phyloP scores from a whole-genome alignment of 257 asterid genomes.

The Plantago major region DNA sequence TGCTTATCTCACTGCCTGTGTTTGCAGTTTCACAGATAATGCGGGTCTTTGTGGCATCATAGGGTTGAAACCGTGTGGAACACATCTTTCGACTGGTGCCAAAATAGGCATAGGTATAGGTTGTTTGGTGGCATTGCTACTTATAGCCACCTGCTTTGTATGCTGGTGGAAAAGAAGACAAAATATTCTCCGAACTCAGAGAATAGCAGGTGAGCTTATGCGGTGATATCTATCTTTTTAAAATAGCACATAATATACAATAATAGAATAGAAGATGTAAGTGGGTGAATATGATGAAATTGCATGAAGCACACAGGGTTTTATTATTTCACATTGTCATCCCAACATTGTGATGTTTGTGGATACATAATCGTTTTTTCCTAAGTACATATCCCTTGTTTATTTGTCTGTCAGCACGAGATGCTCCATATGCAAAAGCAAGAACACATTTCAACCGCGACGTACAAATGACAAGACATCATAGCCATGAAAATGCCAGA shows the following conservation, averaged over 20 bases:
- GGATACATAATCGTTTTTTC: neutral
- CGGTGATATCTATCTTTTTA: neutral
- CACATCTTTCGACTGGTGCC: conserved; percentile 76
- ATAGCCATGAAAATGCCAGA: conserved; percentile 57
- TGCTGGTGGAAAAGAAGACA: conserved; percentile 97
- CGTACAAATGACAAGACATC: conserved; percentile 73
- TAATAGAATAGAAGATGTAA: too few relatives aligned
- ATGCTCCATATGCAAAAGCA: conserved; percentile 90
- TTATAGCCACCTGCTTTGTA: conserved; percentile 57
- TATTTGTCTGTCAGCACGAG: conserved; percentile 57
- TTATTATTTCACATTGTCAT: too few relatives aligned
- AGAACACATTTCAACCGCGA: conserved; percentile 71
- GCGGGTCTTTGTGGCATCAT: conserved; percentile 95
- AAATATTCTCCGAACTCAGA: conserved; percentile 84
- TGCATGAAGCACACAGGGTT: too few relatives aligned
- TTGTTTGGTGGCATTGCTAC: conserved; percentile 42
- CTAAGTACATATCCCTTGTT: conserved; percentile 7
- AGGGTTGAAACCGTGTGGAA: conserved; percentile 71
- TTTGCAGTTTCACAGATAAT: conserved; percentile 88
- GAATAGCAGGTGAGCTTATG: conserved; percentile 63
- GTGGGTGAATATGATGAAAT: too few relatives aligned
- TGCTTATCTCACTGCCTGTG: conserved; percentile 14
- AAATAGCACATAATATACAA: too few relatives aligned
- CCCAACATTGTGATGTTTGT: too few relatives aligned
- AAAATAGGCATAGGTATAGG: conserved; percentile 73